Base-by-base conservation (phyloP, 768 basidiomycete species). In the Termitomyces sp. region DNA sequence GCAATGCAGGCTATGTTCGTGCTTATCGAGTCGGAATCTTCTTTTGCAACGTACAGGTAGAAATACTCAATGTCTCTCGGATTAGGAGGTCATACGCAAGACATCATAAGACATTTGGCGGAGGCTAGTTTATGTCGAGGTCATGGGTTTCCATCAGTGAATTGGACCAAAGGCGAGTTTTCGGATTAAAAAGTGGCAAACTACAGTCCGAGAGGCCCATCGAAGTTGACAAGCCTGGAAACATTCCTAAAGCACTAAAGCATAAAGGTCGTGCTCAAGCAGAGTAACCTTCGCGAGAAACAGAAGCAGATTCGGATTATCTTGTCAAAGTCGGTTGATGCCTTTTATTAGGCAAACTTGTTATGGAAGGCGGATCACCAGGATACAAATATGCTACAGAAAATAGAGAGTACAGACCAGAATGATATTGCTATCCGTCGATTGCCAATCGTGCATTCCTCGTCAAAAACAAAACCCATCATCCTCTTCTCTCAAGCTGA, bases 401-500 rank as follows among this genome's bases (percentile, higher is more conserved):
- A 13, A 46, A 26, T 9, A n/a, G 5, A 20, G 18, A 23, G 26
- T 47, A 14, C 26, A 47, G 46, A 2, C 26, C 46, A 47, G 26
- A 47, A 28, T 3, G 14, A 47, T 14, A 48, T 18, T 18, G 13
- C 48, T 32, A 20, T 18, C 50, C 51, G 3, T 60, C 49, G 28
- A 56, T 48, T 60, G 41, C n/a, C 16, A 5, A 12, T 40, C 41
- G 5, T 40, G 16, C 33, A 23, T 57, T 59, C 20, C 41, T 50
- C 10, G 30, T 59, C 30, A 59, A n/a, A 55, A 8, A 66, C 32
- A 57, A 58, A 63, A 26, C 50, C 64, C 33, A 44, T 40, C 10
- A 49, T 59, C 47, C 40, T 66, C 60, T 59, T 65, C 51, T 32
- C 48, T 62, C 50, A 68, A 35, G 1, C 50, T 56, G 54, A 53